phyloP scores from a whole-genome alignment of 2,329 filamentous ascomycete species.

The Colletotrichum falcatum region DNA sequence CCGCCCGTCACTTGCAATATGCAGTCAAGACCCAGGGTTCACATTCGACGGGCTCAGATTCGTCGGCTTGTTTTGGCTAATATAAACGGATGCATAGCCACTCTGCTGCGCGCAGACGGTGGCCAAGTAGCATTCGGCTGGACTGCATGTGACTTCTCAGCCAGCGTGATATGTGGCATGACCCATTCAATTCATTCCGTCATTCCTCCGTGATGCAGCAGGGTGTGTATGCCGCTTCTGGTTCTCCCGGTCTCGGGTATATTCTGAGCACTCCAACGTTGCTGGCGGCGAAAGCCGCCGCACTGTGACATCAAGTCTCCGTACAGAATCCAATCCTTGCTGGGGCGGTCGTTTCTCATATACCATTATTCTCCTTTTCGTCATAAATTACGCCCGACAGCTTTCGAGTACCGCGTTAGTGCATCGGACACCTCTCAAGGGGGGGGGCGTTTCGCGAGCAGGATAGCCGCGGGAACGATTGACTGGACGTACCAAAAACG shows the following conservation, averaged over 20 bases:
- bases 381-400: background rate
- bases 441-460: background rate
- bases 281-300: background rate
- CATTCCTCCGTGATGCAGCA: background rate
- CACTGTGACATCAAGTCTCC: background rate
- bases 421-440: background rate
- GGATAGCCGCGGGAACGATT: background rate
- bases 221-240: background rate
- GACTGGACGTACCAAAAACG: constrained; percentile 16
- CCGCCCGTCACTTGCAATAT: no score
- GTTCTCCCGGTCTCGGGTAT: no score
- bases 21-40: no score
- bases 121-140: background rate
- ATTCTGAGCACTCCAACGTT: background rate
- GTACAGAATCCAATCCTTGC: no score
- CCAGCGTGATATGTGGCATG: background rate
- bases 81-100: no score
- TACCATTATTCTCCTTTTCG: no score
- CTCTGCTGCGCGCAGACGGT: background rate
- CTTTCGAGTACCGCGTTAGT: background rate
- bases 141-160: no score
- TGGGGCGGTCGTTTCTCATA: no score
- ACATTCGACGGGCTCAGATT: no score
- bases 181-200: background rate
- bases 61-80: no score